phyloP scores from a whole-genome alignment of 202 grass and related monocot species.

The Elaeis oleifera region DNA sequence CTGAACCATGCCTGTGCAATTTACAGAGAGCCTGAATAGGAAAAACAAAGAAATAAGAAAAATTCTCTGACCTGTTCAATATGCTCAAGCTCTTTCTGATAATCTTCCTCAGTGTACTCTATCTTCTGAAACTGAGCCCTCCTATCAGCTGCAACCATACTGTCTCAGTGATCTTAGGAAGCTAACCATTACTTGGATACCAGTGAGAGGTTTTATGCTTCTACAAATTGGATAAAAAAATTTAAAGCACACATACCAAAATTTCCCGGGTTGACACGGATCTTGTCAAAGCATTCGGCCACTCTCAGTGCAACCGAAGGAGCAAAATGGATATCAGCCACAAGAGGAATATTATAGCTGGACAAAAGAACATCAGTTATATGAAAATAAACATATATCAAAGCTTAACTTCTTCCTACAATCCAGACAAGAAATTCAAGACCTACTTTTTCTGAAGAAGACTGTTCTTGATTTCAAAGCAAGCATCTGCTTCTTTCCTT shows the following conservation, averaged over 20 bases:
- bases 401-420: constrained; percentile 10
- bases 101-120: constrained; percentile 87
- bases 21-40: constrained; percentile 10
- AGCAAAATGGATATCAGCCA: constrained; percentile 99
- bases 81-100: constrained; percentile 92
- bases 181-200: constrained; percentile 9
- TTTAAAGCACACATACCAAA: constrained; percentile 53
- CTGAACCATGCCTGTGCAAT: not conserved
- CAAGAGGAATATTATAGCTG: constrained; percentile 93
- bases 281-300: constrained; percentile 98
- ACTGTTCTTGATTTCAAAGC: constrained; percentile 88
- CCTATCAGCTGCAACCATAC: constrained; percentile 69
- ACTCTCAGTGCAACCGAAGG: constrained; percentile 84
- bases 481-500: constrained; percentile 95
- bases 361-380: constrained; percentile 14
- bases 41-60: not conserved
- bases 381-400: constrained; percentile 5
- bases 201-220: not conserved
- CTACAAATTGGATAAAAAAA: constrained; percentile 14
- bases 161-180: constrained; percentile 17
- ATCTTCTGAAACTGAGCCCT: constrained; percentile 89
- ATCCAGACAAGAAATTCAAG: constrained; percentile 1
- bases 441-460: constrained; percentile 97
- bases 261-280: constrained; percentile 98
- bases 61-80: constrained; percentile 63